phyloP scores from a whole-genome alignment of 805 yeast genomes.

The Suhomyces canberraensis region DNA sequence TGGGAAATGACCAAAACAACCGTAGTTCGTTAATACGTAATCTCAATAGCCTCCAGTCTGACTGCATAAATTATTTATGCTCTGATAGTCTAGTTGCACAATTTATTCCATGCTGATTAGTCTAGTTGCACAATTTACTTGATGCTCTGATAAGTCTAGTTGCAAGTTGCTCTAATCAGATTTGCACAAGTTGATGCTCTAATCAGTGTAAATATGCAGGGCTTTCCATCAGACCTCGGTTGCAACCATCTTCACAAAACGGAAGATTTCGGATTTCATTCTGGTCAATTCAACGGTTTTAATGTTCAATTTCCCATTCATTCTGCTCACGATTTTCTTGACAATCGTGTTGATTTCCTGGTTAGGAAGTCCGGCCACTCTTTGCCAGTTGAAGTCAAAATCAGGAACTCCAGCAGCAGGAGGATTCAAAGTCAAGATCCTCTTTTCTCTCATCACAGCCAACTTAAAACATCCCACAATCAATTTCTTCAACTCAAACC shows the following conservation, averaged over 20 bases:
- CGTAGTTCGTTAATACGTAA: no score
- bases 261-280: conserved; percentile 37
- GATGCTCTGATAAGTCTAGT: no score
- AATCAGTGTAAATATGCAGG: no score
- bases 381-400: conserved; percentile 29
- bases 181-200: no score
- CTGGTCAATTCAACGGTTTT: conserved; percentile 35
- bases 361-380: conserved; percentile 34
- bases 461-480: conserved; percentile 42
- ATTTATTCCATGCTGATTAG: no score
- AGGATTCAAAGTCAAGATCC: conserved; percentile 1
- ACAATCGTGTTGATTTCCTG: conserved; percentile 35
- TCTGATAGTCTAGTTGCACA: no score
- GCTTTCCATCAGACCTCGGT: conserved; percentile 24
- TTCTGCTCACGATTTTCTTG: conserved; percentile 32
- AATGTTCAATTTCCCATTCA: conserved; percentile 41
- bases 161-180: no score
- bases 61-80: no score
- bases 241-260: conserved; percentile 42
- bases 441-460: conserved; percentile 31
- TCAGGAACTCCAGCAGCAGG: background rate
- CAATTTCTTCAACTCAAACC: conserved; percentile 38
- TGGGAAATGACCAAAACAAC: no score
- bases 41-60: no score
- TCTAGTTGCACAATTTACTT: no score